Evolutionary conservation across 805 yeast species (phyloP).

Genomic region (Myxozyma geophila): DNA sequence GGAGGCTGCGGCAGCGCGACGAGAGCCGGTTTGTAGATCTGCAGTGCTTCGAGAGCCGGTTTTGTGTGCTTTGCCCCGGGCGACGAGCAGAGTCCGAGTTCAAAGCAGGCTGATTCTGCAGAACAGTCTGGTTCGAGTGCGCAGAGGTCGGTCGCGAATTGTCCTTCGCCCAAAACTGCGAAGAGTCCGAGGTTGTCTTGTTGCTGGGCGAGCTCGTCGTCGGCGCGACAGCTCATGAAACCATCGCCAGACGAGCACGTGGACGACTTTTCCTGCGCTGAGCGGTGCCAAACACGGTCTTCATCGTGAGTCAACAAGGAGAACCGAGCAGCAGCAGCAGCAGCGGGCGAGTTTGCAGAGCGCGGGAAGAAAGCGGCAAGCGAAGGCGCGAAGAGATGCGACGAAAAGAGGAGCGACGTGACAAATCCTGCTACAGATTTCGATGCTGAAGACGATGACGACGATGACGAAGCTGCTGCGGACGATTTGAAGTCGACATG

Average conservation of each 20-base stretch:
- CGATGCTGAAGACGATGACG: neutral
- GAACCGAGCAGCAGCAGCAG: neutral
- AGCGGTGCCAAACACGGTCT: too few relatives aligned
- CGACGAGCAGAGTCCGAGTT: slow-evolving; percentile 28
- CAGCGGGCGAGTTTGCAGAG: neutral
- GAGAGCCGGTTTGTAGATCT: slow-evolving; percentile 32
- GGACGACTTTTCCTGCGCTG: neutral
- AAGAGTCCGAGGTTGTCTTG: slow-evolving; percentile 8
- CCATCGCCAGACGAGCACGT: slow-evolving; percentile 35
- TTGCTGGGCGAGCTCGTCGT: neutral
- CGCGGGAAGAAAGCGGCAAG: neutral
- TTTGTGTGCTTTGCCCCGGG: neutral
- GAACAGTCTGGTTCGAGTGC: slow-evolving; percentile 16
- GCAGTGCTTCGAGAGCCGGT: slow-evolving; percentile 6
- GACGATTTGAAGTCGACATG: too few relatives aligned
- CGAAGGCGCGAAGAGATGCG: too few relatives aligned
- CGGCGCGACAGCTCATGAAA: slow-evolving; percentile 32
- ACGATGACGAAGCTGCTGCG: neutral
- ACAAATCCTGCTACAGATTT: neutral
- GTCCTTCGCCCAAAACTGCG: slow-evolving; percentile 18
- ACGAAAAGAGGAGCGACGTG: too few relatives aligned
- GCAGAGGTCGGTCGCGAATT: slow-evolving; percentile 24
- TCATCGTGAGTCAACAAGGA: too few relatives aligned
- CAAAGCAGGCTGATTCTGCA: slow-evolving; percentile 22
- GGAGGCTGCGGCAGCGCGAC: slow-evolving; percentile 29